Percentiles rank a stretch among this genome's conserved stretches.
Evolutionary conservation across 208 protist genomes (phyloP).

Genomic region (Leishmania martiniquensis): DNA sequence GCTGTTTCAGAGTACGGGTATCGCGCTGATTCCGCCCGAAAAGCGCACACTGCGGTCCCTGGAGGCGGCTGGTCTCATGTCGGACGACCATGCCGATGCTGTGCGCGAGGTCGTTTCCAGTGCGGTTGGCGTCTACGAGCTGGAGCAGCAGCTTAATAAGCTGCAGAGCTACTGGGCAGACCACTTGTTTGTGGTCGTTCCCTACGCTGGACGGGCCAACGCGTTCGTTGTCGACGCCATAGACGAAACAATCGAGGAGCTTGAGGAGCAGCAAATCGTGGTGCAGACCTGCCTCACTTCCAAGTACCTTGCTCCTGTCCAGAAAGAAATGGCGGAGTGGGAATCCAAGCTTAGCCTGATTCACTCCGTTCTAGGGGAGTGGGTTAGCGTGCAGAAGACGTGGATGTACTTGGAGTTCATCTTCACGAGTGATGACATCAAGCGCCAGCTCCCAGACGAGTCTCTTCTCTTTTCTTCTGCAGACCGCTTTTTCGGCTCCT

Average conservation of each 20-base stretch:
- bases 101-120: constrained; percentile 86
- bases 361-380: constrained; percentile 90
- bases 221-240: constrained; percentile 85
- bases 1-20: constrained; percentile 74
- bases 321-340: constrained; percentile 78
- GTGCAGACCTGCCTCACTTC: constrained; percentile 89
- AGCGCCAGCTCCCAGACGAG: constrained; percentile 92
- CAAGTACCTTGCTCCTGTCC: constrained; percentile 70
- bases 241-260: constrained; percentile 86
- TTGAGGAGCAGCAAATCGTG: constrained; percentile 90
- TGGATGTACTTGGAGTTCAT: constrained; percentile 99
- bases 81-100: constrained; percentile 41
- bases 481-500: constrained; percentile 86
- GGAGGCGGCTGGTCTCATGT: constrained; percentile 41
- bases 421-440: constrained; percentile 97
- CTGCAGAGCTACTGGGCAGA: constrained; percentile 84
- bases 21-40: constrained; percentile 36
- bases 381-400: constrained; percentile 93
- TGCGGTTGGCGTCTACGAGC: constrained; percentile 88
- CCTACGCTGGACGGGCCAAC: constrained; percentile 74
- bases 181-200: constrained; percentile 59
- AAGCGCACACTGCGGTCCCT: constrained; percentile 58
- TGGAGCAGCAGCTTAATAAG: constrained; percentile 84
- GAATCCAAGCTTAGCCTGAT: constrained; percentile 79
- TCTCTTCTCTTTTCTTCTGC: constrained; percentile 85